phyloP scores from a whole-genome alignment of 2,329 filamentous ascomycete species.

The Phyllachora maydis region DNA sequence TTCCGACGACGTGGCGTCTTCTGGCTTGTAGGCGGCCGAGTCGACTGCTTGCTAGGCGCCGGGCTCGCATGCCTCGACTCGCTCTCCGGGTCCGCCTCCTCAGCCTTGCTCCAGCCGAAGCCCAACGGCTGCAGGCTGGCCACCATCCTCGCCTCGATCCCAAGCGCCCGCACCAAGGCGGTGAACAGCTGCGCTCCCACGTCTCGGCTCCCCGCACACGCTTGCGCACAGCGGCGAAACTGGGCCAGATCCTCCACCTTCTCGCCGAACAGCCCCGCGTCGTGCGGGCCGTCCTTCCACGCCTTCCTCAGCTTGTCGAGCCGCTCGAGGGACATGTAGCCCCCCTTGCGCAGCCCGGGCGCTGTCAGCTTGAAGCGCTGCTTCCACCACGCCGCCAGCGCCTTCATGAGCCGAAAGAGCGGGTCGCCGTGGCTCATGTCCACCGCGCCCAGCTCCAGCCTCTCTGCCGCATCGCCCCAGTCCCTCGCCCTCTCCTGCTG shows the following conservation, averaged over 20 bases:
- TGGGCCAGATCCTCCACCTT: slow-evolving; percentile 42
- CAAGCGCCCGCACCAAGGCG: slow-evolving; percentile 58
- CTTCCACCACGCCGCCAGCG: slow-evolving; percentile 73
- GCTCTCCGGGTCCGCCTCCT: slow-evolving; percentile 46
- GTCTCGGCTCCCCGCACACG: slow-evolving; percentile 66
- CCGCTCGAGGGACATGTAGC: slow-evolving; percentile 62
- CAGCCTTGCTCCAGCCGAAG: slow-evolving; percentile 75
- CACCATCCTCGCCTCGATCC: slow-evolving; percentile 66
- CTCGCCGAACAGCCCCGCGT: slow-evolving; percentile 55
- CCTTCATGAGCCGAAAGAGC: slow-evolving; percentile 52
- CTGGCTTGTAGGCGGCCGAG: slow-evolving; percentile 5
- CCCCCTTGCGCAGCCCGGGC: slow-evolving; percentile 70
- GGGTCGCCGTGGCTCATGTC: slow-evolving; percentile 75
- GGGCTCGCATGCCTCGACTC: slow-evolving; percentile 5
- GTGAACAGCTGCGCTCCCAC: slow-evolving; percentile 81
- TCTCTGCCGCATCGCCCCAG: slow-evolving; percentile 51
- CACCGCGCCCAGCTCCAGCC: slow-evolving; percentile 45
- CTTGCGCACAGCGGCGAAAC: slow-evolving; percentile 47
- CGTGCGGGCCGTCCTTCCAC: slow-evolving; percentile 39
- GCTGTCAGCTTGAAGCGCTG: slow-evolving; percentile 59
- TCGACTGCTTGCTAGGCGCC: slow-evolving; percentile 5
- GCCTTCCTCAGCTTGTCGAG: slow-evolving; percentile 55
- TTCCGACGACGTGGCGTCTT: slow-evolving; percentile 5
- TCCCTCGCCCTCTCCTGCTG: slow-evolving; percentile 27
- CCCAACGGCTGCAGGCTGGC: slow-evolving; percentile 71